These are phyloP conservation scores for Knoxia roxburghii DNA, from an alignment of 257 asterid genomes.

Conservation along the genomic window DNA sequence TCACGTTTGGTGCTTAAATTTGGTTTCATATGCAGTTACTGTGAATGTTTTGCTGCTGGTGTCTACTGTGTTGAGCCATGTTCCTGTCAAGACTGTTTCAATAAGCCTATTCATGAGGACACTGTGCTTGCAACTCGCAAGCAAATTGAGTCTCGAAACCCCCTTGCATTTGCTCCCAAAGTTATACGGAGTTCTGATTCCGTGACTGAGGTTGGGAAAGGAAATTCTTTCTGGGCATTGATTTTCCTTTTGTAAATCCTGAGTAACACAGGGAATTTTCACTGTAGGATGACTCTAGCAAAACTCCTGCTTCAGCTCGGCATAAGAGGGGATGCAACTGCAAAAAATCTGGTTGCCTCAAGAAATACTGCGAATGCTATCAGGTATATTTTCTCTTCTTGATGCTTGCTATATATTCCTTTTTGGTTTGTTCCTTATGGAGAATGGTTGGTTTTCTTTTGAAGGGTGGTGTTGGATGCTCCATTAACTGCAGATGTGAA, in stretches of 20 bases:
- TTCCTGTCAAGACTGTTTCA: conserved; percentile 89
- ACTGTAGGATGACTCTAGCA: conserved; percentile 65
- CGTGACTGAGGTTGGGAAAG: conserved; percentile 49
- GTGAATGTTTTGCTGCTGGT: conserved; percentile 99
- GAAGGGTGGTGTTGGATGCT: conserved; percentile 96
- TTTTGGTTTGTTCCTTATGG: conserved; percentile 27
- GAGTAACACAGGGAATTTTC: conserved; percentile 8
- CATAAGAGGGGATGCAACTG: conserved; percentile 99
- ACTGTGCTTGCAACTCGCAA: conserved; percentile 93
- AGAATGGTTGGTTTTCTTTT: conserved; percentile 13
- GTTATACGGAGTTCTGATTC: conserved; percentile 63
- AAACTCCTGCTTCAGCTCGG: conserved; percentile 97
- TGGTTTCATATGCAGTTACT: conserved; percentile 53
- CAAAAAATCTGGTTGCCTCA: conserved; percentile 91
- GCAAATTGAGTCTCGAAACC: conserved; percentile 92
- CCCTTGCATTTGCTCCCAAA: conserved; percentile 98
- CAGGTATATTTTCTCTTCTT: conserved; percentile 52
- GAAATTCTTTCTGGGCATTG: conserved; percentile 12
- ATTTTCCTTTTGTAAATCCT: conserved; percentile 6
- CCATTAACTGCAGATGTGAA: conserved; percentile 91
- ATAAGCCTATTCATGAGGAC: conserved; percentile 92
- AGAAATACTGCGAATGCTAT: conserved; percentile 98
- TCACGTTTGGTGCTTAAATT: not conserved
- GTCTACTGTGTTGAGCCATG: conserved; percentile 95
- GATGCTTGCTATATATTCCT: not conserved